Base-by-base conservation (phyloP, 495 filamentous ascomycete species). In the Podospora pseudocomata region DNA sequence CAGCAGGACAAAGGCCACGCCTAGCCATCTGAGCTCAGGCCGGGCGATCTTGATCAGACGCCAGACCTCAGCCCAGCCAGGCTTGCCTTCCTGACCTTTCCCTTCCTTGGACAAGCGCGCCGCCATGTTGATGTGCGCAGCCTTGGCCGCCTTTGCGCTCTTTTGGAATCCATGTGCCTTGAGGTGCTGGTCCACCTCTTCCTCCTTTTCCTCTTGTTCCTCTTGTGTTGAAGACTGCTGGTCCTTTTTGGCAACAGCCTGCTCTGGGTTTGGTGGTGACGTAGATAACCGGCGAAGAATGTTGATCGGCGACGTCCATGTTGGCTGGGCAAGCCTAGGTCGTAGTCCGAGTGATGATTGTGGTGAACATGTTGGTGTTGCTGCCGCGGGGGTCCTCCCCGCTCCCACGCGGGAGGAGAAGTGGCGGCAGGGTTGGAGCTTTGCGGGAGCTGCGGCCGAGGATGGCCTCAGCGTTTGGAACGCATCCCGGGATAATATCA, bases 121-220 rank as follows among this genome's bases (percentile, higher is more conserved):
- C 60, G 90, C 89, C 70, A 98, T 83, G 76, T 99, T 96, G 58
- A 98, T 81, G 71, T 97, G 88, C 4, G 93, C 89, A n/a, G 93
- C 94, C 75, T 94, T 89, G 4, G 87, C 85, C 49, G 93, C 95
- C 78, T 90, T 92, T 78, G 94, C 93, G 75, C 77, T 79, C 59
- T 69, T 64, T 55, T 76, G 69, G 53, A 80, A 80, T 5, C 72
- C 76, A 62, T 78, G 73, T 9, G 70, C 67, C 44, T 75, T 67
- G n/a, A 75, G 68, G n/a, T 75, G 66, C 54, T 73, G 39, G 7
- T 77, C 73, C 7, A 67, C 60, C 66, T 68, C 67, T 54, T 71
- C 49, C 55, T 75, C 55, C 20, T 68, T 28, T 19, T 61, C 11
- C 5, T 15, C 59, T 73, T 64, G 30, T 63, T 30, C 28, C 13